Percentiles rank a stretch among this genome's conserved stretches.
phyloP scores from a whole-genome alignment of 257 asterid species.

The Ocimum tenuiflorum region DNA sequence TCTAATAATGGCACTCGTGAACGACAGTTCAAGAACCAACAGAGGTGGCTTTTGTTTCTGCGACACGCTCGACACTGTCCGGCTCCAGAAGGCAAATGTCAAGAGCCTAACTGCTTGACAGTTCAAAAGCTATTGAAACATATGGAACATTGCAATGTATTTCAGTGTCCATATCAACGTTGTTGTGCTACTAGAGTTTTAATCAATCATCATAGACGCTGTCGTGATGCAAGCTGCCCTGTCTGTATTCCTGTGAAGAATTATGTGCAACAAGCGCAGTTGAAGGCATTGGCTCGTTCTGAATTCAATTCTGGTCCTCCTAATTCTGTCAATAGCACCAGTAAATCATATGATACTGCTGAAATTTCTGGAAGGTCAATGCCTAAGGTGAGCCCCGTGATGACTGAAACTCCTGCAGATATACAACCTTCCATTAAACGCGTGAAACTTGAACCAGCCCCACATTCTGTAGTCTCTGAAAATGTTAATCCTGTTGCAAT shows the following conservation, averaged over 20 bases:
- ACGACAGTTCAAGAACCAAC: constrained; percentile 62
- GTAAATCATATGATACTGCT: constrained; percentile 39
- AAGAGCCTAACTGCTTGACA: constrained; percentile 49
- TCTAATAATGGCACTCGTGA: constrained; percentile 51
- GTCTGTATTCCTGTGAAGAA: constrained; percentile 82
- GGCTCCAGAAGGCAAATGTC: constrained; percentile 81
- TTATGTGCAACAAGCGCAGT: constrained; percentile 47
- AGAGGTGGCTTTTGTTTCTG: constrained; percentile 75
- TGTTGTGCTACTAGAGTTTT: constrained; percentile 53
- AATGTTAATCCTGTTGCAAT: constrained; percentile 35
- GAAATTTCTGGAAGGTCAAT: constrained; percentile 40
- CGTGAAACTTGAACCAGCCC: constrained; percentile 67
- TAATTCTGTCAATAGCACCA: constrained; percentile 38
- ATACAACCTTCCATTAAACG: constrained; percentile 75
- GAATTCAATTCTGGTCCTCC: constrained; percentile 42
- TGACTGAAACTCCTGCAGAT: constrained; percentile 50
- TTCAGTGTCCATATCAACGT: constrained; percentile 64
- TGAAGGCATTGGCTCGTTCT: constrained; percentile 40
- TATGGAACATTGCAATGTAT: constrained; percentile 52
- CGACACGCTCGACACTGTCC: constrained; percentile 89
- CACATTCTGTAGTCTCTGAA: constrained; percentile 46
- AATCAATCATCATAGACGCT: constrained; percentile 50
- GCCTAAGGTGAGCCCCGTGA: constrained; percentile 36
- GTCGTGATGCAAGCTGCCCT: constrained; percentile 69
- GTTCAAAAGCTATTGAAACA: constrained; percentile 71